phyloP scores from a whole-genome alignment of 345 rosid species.

The Cardiospermum halicacabum region DNA sequence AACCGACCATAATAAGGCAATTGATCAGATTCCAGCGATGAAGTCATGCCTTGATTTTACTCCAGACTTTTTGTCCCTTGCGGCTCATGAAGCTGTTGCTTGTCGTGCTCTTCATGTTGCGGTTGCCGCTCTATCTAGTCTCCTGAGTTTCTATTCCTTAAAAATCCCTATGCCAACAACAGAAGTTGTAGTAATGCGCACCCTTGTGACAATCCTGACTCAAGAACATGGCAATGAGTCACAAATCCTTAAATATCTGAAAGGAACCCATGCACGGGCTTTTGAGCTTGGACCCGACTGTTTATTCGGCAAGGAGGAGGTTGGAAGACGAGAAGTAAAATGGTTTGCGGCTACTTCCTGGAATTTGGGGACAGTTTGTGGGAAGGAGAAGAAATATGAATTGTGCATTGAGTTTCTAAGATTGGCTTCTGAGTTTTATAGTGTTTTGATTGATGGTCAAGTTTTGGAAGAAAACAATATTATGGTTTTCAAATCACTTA shows the following conservation, averaged over 20 bases:
- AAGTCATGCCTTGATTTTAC: constrained; percentile 68
- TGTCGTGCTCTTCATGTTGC: constrained; percentile 74
- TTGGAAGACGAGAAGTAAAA: constrained; percentile 64
- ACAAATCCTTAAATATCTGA: constrained; percentile 57
- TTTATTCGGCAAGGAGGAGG: constrained; percentile 80
- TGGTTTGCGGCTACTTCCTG: constrained; percentile 89
- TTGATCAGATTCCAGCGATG: constrained; percentile 76
- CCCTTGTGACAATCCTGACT: constrained; percentile 59
- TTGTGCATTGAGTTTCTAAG: constrained; percentile 57
- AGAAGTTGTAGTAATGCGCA: constrained; percentile 83
- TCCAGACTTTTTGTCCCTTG: constrained; percentile 73
- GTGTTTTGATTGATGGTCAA: constrained; percentile 37
- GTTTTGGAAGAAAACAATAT: constrained; percentile 44
- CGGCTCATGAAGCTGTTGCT: constrained; percentile 98
- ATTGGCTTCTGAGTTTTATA: constrained; percentile 59
- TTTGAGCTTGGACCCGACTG: constrained; percentile 58
- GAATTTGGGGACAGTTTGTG: constrained; percentile 77
- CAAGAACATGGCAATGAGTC: constrained; percentile 51
- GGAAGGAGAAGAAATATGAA: constrained; percentile 65
- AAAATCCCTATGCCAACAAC: constrained; percentile 64
- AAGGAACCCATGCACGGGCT: constrained; percentile 49
- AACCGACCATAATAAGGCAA: constrained; percentile 49
- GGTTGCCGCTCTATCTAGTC: constrained; percentile 65
- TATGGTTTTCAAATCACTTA: constrained; percentile 65
- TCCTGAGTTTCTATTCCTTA: constrained; percentile 51